Evolutionary conservation across 805 yeast species (phyloP), one percentile per base, ranked within the genome.

Genomic region (Candida nitratophila): DNA sequence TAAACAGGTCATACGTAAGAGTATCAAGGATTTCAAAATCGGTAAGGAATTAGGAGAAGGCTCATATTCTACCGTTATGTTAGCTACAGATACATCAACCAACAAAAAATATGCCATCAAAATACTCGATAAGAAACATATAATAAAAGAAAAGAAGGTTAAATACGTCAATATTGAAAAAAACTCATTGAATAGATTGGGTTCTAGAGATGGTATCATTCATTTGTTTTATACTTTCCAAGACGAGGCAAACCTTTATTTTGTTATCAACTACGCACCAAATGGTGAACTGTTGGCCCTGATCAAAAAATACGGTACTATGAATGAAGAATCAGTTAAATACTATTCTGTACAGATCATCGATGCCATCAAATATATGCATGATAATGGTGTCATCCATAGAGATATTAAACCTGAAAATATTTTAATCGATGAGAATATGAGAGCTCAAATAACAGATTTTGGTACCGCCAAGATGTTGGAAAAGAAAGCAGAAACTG

Each of bases 41-140:
- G 96, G 96, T 15, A 80, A 85, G 32, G 81, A 82, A 24, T 71
- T 93, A 16, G 99, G 99, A 2, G 96, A 89, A 61, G 99, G 99
- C 1, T 88, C 97, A 2, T 93, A 91, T 59, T 90, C 97, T 3
- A 88, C 96, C 0, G 99, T 91, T 10, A 82, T 81, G 50, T 79
- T 88, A 44, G 99, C 96, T 1, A 70, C 83, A 1, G 99, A 91
- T 57, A 57, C 74, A 15, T 76, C 78, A 49, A 81, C 84, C 11
- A 68, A 77, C 54, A 62, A 70, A 58, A 63, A 78, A 65, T 86
- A 81, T 59, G 95, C 95, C 1, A 82, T 86, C 11, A 86, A 86
- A 58, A 76, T 85, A 3, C 64, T 86, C 44, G 88, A 82, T 59
- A 86, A 86, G 58, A 73, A 83, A 45, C 91, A 86, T 56, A 78